Evolutionary conservation across 1,139 yeast genomes (phyloP), one percentile per base, ranked within the genome.

Genomic region (Yamadazyma pseudoaaseri): DNA sequence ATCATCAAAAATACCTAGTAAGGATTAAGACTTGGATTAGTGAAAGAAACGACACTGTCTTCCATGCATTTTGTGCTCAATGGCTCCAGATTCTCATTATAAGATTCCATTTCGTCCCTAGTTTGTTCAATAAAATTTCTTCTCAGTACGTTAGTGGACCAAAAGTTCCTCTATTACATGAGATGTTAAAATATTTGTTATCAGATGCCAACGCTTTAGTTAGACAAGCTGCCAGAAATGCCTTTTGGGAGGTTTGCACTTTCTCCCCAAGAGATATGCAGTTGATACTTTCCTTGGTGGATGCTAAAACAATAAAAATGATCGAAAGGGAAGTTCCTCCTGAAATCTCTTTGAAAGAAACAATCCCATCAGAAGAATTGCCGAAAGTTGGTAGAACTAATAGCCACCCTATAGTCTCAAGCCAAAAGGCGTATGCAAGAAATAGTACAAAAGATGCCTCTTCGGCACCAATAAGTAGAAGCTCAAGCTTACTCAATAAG

Each of bases 141-240:
- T 32, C 36, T 8, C 39, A 35, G 9, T 20, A 33, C 8, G 11
- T 24, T 8, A 59, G 65, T 12, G 59, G 71, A 0, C 54, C 75
- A 3, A 81, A 78, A 3, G 52, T 67, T 1, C 59, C 81, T 2
- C 9, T 24, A 6, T 16, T 26, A 2, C 78, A 70, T 26, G 76
- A 69, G 36, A 64, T 80, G 43, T 53, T 89, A 2, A 45, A 61
- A 4, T 81, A 76, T 48, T 80, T 94, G 21, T 62, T 92, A 2
- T 59, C 76, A 1, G 97, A 92, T 57, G 86, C 96, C 0, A 84
- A 85, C 39, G 89, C 94, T 0, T 65, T 72, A 0, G 97, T 86
- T 0, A 71, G 97, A 41, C 95, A 80, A 47, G 67, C 78, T 0
- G 86, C 85, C 61, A 74, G 96, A 51, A 65, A 67, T 7, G 71